Evolutionary conservation across 352 stramenopile species (phyloP).

Genomic region (Globisporangium iwayamae): DNA sequence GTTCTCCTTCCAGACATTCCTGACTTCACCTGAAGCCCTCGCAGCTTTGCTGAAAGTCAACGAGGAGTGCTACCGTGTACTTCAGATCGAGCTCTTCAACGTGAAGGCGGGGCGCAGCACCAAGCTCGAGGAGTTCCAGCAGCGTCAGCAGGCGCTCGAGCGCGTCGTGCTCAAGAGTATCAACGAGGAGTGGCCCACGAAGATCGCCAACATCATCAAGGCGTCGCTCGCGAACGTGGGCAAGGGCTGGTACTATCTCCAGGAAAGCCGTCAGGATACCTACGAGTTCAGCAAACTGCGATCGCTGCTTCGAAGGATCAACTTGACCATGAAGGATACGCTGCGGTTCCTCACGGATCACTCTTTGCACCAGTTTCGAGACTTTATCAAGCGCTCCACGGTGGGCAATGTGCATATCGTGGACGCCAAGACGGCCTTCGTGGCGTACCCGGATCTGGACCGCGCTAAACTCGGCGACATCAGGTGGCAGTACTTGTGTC

Average conservation of each 20-base stretch:
- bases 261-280: slow-evolving; percentile 79
- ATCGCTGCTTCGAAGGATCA: slow-evolving; percentile 66
- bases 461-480: slow-evolving; percentile 56
- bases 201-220: slow-evolving; percentile 68
- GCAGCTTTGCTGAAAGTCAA: slow-evolving; percentile 78
- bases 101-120: slow-evolving; percentile 68
- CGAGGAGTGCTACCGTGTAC: slow-evolving; percentile 78
- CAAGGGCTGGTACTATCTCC: slow-evolving; percentile 85
- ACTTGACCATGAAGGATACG: slow-evolving; percentile 84
- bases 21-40: slow-evolving; percentile 75
- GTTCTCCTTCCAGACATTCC: slow-evolving; percentile 85
- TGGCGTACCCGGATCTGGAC: slow-evolving; percentile 65
- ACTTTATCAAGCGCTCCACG: slow-evolving; percentile 57
- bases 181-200: slow-evolving; percentile 79
- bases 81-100: slow-evolving; percentile 79
- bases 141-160: slow-evolving; percentile 73
- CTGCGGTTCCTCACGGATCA: slow-evolving; percentile 68
- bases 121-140: slow-evolving; percentile 86
- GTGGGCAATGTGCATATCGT: slow-evolving; percentile 66
- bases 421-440: slow-evolving; percentile 65
- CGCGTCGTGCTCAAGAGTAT: slow-evolving; percentile 70
- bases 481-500: slow-evolving; percentile 76
- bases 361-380: slow-evolving; percentile 70
- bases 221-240: slow-evolving; percentile 66
- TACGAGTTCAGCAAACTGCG: slow-evolving; percentile 88